phyloP scores from a whole-genome alignment of 1,139 yeast species.

The Geotrichum reessii region DNA sequence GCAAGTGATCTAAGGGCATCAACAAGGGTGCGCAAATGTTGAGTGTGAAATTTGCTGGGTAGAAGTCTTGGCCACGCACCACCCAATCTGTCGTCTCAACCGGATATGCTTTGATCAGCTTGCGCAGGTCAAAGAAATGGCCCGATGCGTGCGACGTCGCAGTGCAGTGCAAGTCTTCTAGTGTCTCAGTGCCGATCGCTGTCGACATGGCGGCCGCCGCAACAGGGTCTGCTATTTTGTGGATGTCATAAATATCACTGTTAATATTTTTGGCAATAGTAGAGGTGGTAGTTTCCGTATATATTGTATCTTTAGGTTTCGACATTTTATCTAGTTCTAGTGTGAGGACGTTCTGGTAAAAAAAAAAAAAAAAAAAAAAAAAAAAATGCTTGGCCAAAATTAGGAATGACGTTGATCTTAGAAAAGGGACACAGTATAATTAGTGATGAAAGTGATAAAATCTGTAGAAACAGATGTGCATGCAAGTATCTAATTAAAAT shows the following conservation, averaged over 20 bases:
- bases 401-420: too few species aligned
- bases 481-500: too few species aligned
- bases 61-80: slow-evolving; percentile 62
- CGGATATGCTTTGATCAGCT: slow-evolving; percentile 21
- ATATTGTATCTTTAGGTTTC: too few species aligned
- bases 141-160: slow-evolving; percentile 31
- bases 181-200: background rate
- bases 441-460: too few species aligned
- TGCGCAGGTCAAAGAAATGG: slow-evolving; percentile 31
- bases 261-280: too few species aligned
- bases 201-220: background rate
- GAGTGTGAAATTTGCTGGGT: slow-evolving; percentile 64
- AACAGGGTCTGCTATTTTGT: background rate
- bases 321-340: too few species aligned
- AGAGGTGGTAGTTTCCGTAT: too few species aligned
- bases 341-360: too few species aligned
- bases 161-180: slow-evolving; percentile 23
- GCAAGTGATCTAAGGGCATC: slow-evolving; percentile 45
- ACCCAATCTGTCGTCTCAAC: slow-evolving; percentile 43
- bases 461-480: too few species aligned
- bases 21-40: slow-evolving; percentile 60
- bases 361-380: too few species aligned
- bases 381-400: too few species aligned
- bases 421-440: too few species aligned
- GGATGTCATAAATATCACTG: background rate